Base-by-base conservation (phyloP, 257 asterid species). In the Vinca minor region DNA sequence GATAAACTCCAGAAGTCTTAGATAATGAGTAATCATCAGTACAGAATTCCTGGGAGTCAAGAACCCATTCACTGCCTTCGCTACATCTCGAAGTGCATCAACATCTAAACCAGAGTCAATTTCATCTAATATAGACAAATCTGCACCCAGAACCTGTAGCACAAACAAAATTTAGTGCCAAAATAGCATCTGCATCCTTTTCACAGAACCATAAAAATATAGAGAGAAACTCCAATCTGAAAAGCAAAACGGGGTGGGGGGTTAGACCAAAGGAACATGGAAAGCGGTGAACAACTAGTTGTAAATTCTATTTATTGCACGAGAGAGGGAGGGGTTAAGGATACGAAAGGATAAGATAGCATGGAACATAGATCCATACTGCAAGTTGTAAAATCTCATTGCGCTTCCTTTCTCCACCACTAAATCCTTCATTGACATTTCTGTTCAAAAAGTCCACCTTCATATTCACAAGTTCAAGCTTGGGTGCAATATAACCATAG, bases 351-450 rank as follows among this genome's bases (percentile, higher is more conserved):
- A 66, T 63, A 39, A 20, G 15, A 39, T 52, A 8, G 67, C 65
- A 32, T 34, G 42, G 66, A 38, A 59, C 23, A 41, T 55, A 67
- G 65, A 45, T 23, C 23, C 68, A 63, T 85, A 94, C 99, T 84
- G 93, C 96, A 62, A 94, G 95, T 73, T 94, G 99, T 67, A 94
- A 74, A 70, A 94, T 90, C 83, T 94, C 97, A 69, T 94, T 94
- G 64, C 99, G 96, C 81, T 94, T 94, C 83, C 75, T 90, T 83
- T 94, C 99, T 73, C 99, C 99, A 45, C 99, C 99, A 50, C 97
- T 94, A 70, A 94, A 94, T 71, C 97, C 97, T 85, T 87, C 96
- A 75, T 94, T 94, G 67, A 94, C 99, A 69, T 94, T 89, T 82
- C 97, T 76, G 80, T 94, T 87, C 74, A 94, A 75, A 68, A 87